Evolutionary conservation across 305 asterid genomes (phyloP).

Genomic region (Fraxinus ornus): DNA sequence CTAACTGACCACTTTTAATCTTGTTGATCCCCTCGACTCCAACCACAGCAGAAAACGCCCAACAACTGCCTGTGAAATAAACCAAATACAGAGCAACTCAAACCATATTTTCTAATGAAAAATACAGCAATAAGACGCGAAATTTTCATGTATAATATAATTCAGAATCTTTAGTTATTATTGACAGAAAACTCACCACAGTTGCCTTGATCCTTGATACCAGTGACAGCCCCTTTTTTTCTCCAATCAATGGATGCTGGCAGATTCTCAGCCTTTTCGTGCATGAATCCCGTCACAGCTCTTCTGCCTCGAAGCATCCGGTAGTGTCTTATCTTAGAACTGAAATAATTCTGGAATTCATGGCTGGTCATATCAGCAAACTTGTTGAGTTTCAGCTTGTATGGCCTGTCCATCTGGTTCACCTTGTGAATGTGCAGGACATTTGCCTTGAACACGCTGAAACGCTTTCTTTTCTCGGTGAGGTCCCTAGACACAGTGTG

Average conservation of each 20-base stretch:
- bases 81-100: neutral
- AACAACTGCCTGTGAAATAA: constrained; percentile 66
- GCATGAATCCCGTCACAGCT: constrained; percentile 54
- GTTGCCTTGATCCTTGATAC: constrained; percentile 75
- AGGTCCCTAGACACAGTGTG: constrained; percentile 64
- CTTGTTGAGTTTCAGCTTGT: constrained; percentile 74
- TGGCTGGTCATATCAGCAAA: constrained; percentile 77
- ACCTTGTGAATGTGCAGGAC: constrained; percentile 55
- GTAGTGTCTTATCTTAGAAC: constrained; percentile 62
- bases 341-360: constrained; percentile 56
- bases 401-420: constrained; percentile 73
- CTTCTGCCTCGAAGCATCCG: constrained; percentile 53
- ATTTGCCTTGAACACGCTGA: constrained; percentile 77
- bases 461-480: constrained; percentile 57
- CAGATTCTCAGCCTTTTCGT: constrained; percentile 38
- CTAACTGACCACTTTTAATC: constrained; percentile 57
- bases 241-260: constrained; percentile 84
- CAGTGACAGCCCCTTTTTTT: constrained; percentile 71
- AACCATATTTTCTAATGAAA: neutral
- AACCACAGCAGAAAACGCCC: constrained; percentile 91
- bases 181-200: constrained; percentile 51
- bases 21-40: constrained; percentile 92
- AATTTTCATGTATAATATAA: neutral
- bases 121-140: neutral
- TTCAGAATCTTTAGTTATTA: neutral